Percentiles rank a stretch among this genome's conserved stretches.
Evolutionary conservation across 257 asterid species (phyloP).

Genomic region (Gynochthodes officinalis): DNA sequence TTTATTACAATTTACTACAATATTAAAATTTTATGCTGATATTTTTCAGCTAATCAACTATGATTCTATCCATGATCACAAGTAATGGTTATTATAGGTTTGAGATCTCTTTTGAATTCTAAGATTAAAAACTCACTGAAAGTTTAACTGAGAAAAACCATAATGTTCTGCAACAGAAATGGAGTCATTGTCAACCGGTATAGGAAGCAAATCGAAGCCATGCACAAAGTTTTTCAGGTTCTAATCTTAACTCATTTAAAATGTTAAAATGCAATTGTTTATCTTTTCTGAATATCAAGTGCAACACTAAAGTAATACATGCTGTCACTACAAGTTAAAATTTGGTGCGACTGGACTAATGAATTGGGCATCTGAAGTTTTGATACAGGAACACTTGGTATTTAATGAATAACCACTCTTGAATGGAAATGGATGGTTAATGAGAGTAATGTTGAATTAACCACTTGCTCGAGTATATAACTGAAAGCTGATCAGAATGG

Average conservation of each 20-base stretch:
- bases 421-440: constrained; percentile 34
- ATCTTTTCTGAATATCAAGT: constrained; percentile 31
- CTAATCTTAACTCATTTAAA: constrained; percentile 73
- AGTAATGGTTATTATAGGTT: constrained; percentile 16
- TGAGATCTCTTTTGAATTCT: constrained; percentile 27
- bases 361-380: constrained; percentile 45
- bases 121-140: constrained; percentile 34
- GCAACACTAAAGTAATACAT: constrained; percentile 16
- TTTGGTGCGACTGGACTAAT: constrained; percentile 44
- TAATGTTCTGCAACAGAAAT: constrained; percentile 84
- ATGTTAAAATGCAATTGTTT: constrained; percentile 30
- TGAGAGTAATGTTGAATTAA: constrained; percentile 28
- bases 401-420: constrained; percentile 32
- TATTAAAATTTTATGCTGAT: constrained; percentile 4
- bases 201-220: constrained; percentile 99
- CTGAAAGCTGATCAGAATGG: constrained; percentile 27
- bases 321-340: constrained; percentile 11
- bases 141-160: constrained; percentile 47
- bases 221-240: constrained; percentile 99
- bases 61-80: not conserved
- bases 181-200: constrained; percentile 81
- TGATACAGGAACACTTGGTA: constrained; percentile 49
- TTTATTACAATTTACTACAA: not conserved
- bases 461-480: constrained; percentile 21
- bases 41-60: constrained; percentile 7